These are phyloP conservation scores for Pseudotsuga menziesii DNA, from an alignment of 75 land plant species.

Conservation along the genomic window DNA sequence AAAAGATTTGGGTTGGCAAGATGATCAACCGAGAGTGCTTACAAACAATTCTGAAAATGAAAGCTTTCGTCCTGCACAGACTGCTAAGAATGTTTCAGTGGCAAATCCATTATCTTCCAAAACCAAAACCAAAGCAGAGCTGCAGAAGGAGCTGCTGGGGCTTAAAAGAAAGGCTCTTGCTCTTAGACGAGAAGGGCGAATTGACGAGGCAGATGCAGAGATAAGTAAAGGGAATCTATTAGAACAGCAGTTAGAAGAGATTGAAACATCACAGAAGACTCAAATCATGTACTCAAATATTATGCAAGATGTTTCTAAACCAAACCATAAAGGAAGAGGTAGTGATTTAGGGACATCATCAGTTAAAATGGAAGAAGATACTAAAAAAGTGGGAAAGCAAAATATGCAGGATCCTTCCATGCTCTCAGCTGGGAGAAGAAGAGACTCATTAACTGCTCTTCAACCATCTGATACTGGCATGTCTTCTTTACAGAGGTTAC, in stretches of 20 bases:
- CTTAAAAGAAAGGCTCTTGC: constrained; percentile 75
- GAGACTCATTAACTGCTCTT: constrained; percentile 6
- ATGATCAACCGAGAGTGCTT: constrained; percentile 3
- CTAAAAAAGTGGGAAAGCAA: constrained; percentile 57
- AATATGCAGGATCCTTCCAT: constrained; percentile 78
- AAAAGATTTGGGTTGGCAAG: constrained; percentile 60
- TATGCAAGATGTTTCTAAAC: not conserved
- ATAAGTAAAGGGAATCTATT: constrained; percentile 48
- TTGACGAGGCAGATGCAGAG: constrained; percentile 73
- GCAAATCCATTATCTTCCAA: constrained; percentile 8
- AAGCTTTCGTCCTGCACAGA: not conserved
- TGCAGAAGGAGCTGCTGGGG: constrained; percentile 70
- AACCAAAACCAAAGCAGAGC: constrained; percentile 40
- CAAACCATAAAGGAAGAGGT: constrained; percentile 7
- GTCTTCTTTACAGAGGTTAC: not conserved
- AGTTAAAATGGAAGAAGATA: constrained; percentile 21
- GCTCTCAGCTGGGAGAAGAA: constrained; percentile 35
- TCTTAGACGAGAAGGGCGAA: constrained; percentile 72
- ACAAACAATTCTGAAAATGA: not conserved
- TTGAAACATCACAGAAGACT: constrained; percentile 23
- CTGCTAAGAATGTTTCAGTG: not conserved
- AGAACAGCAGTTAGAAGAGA: constrained; percentile 53
- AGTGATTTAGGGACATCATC: not conserved
- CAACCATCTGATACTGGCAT: not conserved
- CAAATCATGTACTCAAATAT: not conserved